A percentile compares a stretch with the other conserved stretches of the same genome.
phyloP scores from a whole-genome alignment of 106 monocot species.

The Allium fistulosum region DNA sequence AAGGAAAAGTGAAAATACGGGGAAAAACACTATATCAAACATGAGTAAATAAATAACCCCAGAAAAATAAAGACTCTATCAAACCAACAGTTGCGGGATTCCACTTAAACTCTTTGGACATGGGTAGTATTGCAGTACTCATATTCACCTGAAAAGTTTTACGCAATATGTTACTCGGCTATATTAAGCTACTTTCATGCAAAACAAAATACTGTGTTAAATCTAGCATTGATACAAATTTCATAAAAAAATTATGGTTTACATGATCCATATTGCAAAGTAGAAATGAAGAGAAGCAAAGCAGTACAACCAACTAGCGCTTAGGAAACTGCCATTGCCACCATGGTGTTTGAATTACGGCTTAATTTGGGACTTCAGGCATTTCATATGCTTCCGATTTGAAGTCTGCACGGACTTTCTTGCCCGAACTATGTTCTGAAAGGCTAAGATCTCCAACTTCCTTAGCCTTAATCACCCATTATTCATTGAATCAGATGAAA shows the following conservation, averaged over 20 bases:
- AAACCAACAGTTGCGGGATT: conserved; percentile 83
- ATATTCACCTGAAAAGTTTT: conserved; percentile 70
- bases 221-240: no score
- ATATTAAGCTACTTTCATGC: background rate
- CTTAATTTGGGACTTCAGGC: conserved; percentile 38
- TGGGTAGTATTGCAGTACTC: conserved; percentile 98
- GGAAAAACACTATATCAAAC: conserved; percentile 19
- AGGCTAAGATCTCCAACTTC: conserved; percentile 26
- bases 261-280: conserved; percentile 99
- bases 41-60: conserved; percentile 98
- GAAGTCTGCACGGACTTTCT: conserved; percentile 42
- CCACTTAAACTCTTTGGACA: conserved; percentile 88
- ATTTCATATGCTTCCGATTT: conserved; percentile 60
- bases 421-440: conserved; percentile 26
- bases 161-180: background rate
- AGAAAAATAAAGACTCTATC: conserved; percentile 95
- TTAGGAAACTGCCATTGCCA: conserved; percentile 76
- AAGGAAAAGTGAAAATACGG: background rate
- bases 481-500: conserved; percentile 27
- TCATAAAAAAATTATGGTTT: conserved; percentile 18
- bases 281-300: conserved; percentile 85
- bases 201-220: no score
- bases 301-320: conserved; percentile 74
- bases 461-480: conserved; percentile 17
- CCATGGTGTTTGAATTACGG: conserved; percentile 37